Base-by-base conservation (phyloP, 2,329 filamentous ascomycete species). In the Beauveria sp. region DNA sequence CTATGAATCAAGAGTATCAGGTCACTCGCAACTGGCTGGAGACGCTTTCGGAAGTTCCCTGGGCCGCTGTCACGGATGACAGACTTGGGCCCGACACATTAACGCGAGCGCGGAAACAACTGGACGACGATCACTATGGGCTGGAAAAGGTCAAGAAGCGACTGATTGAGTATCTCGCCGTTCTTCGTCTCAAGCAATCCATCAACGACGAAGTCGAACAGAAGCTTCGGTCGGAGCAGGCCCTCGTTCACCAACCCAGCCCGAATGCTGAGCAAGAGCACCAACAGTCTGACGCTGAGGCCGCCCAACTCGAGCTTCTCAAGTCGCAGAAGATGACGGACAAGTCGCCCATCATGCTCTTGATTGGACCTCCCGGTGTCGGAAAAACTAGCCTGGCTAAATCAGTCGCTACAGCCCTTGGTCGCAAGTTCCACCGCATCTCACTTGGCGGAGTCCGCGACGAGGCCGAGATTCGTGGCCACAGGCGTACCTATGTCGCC, bases 71-170 rank as follows among this genome's bases (percentile, higher is more conserved):
- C 57, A 98, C 93, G 0, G 88, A 95, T 64, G 93, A 98, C 70
- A 87, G 91, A 38, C 83, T 99, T 3, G 91, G 93, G 8, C 83
- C 85, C 0, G 88, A 91, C 10, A 97, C 93, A 0, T 74, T 98
- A 62, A 81, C 83, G 63, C 84, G 83, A 67, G 95, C 95, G 7
- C 86, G 91, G 60, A 90, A 92, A 75, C 95, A 98, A 74, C 83
- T 99, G 6, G 92, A 99, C 69, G 88, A 96, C 65, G 95, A 99
- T 71, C 95, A 99, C 74, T 98, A 98, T 68, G 95, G 95, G 0
- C 79, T 99, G 16, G 92, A 98, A 64, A 96, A 93, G 75, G 93
- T 99, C 71, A 99, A 99, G 84, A 97, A 96, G 82, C 84, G 95
- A 49, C 76, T 99, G 24, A 82, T 99, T 5, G 96, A 98, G 73